Percentiles rank a stretch among this genome's conserved stretches.
Evolutionary conservation across 331 rosid genomes (phyloP).

Genomic region (Saraca asoca): DNA sequence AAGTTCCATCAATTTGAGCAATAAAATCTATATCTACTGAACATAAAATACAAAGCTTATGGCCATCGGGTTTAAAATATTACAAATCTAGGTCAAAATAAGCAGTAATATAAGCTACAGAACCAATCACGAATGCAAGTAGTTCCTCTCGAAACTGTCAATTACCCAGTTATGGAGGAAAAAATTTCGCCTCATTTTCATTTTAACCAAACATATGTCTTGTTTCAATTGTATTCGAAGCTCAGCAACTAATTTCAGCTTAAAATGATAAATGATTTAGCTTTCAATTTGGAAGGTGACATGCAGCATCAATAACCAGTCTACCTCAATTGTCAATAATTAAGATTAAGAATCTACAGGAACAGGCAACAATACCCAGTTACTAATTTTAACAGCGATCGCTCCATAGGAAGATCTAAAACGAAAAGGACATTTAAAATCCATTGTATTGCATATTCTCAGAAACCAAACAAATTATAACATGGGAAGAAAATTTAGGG

Average conservation of each 20-base stretch:
- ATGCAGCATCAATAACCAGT: neutral
- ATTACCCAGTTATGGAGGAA: neutral
- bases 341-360: neutral
- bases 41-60: neutral
- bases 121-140: constrained; percentile 14
- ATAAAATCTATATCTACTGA: neutral
- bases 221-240: neutral
- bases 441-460: neutral
- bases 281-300: neutral
- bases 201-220: no score
- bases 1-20: neutral
- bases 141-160: neutral
- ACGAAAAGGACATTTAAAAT: neutral
- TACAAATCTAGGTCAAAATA: neutral
- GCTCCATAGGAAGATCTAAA: neutral
- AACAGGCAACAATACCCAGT: neutral
- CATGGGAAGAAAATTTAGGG: neutral
- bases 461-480: constrained; percentile 10
- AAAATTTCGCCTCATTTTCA: neutral
- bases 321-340: neutral
- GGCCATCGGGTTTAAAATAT: neutral
- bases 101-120: constrained; percentile 7
- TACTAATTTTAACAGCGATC: neutral
- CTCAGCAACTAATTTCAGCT: neutral
- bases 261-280: neutral